Percentiles rank a stretch among this genome's conserved stretches.
phyloP scores from a whole-genome alignment of 306 rosid species.

The Cicer chorassanicum region DNA sequence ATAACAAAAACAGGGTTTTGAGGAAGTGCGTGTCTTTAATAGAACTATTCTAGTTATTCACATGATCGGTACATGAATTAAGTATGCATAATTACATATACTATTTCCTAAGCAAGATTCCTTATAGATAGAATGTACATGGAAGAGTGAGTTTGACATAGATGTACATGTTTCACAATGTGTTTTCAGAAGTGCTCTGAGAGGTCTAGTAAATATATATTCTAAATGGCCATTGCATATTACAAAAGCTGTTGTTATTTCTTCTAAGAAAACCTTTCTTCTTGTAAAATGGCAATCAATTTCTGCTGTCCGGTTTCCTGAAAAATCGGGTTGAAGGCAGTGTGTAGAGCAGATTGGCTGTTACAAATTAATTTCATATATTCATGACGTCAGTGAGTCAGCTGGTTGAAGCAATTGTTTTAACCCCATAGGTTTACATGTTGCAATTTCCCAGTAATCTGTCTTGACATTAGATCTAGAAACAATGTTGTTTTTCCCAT shows the following conservation, averaged over 20 bases:
- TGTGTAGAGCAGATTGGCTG: not conserved
- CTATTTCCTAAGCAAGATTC: not conserved
- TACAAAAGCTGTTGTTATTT: not conserved
- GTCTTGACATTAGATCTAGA: not conserved
- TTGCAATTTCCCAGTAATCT: not conserved
- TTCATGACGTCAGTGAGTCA: not conserved
- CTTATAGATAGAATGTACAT: slow-evolving; percentile 3
- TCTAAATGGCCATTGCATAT: not conserved
- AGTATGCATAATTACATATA: not conserved
- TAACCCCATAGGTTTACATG: not conserved
- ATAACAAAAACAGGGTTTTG: not conserved
- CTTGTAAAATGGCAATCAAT: not conserved
- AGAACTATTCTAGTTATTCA: not conserved
- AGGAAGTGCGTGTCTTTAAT: not conserved
- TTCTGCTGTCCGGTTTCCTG: not conserved
- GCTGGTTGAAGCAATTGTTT: not conserved
- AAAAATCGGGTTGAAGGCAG: not conserved
- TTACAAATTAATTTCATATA: slow-evolving; percentile 12
- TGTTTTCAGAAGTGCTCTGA: not conserved
- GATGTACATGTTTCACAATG: too few relatives aligned
- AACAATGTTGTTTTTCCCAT: not conserved
- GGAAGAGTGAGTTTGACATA: not conserved
- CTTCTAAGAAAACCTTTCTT: not conserved
- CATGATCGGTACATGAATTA: not conserved
- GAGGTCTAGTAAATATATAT: not conserved